These are phyloP conservation scores for Lenzites betulinus DNA, from an alignment of 768 basidiomycete species.

Conservation along the genomic window DNA sequence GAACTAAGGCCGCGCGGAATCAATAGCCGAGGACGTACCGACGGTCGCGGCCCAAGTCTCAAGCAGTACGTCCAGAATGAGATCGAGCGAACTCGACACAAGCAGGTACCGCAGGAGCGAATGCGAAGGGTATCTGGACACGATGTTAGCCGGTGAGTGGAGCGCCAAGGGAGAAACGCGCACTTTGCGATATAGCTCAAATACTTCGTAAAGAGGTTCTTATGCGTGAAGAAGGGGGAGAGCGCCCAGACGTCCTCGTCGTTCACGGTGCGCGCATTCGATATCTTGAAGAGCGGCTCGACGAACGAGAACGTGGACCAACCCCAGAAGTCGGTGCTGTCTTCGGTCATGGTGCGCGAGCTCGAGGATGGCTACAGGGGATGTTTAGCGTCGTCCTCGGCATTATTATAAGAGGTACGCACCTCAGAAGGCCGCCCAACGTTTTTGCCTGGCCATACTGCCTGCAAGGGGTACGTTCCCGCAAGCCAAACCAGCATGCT, in stretches of 20 bases:
- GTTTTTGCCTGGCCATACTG: conserved; percentile 45
- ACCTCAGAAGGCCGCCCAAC: conserved; percentile 54
- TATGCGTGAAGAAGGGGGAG: conserved; percentile 69
- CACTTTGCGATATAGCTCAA: conserved; percentile 52
- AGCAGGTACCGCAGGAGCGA: conserved; percentile 64
- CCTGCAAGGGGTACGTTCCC: conserved; percentile 58
- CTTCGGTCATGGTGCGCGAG: conserved; percentile 59
- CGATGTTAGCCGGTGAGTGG: background rate
- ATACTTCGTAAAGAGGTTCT: conserved; percentile 66
- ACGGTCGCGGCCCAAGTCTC: conserved; percentile 63
- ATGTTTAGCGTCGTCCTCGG: background rate
- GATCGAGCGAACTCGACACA: conserved; percentile 66
- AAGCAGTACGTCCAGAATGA: conserved; percentile 58
- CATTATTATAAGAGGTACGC: background rate
- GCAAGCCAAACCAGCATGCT: conserved; percentile 48
- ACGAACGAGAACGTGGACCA: conserved; percentile 70
- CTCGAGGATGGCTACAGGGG: conserved; percentile 49
- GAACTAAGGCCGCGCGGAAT: background rate
- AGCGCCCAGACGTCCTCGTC: conserved; percentile 59
- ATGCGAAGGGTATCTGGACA: conserved; percentile 50
- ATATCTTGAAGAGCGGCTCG: conserved; percentile 58
- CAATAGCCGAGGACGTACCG: conserved; percentile 35
- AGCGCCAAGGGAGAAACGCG: background rate
- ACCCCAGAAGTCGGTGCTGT: conserved; percentile 61
- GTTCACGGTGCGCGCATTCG: conserved; percentile 48